phyloP scores from a whole-genome alignment of 148 eudicot genomes.

The Amaranthus hypochondriacus region DNA sequence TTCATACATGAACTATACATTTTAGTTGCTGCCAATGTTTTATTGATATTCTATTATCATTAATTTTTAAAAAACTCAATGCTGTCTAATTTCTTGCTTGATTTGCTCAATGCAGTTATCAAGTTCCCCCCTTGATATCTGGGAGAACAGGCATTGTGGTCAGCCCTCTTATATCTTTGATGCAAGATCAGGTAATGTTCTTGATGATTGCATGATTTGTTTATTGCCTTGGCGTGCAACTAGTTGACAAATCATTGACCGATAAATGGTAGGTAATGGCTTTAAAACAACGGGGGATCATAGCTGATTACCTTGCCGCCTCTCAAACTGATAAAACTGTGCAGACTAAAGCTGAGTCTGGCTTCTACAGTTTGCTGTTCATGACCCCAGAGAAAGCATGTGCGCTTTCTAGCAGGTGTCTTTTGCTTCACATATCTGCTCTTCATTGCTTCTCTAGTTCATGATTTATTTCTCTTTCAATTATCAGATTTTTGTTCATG shows the following conservation, averaged over 20 bases:
- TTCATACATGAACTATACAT: background rate
- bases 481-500: background rate
- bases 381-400: constrained; percentile 90
- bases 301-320: constrained; percentile 62
- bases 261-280: constrained; percentile 63
- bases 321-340: constrained; percentile 56
- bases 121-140: constrained; percentile 73
- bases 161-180: constrained; percentile 76
- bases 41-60: background rate
- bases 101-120: constrained; percentile 49
- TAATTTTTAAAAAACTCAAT: background rate
- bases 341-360: constrained; percentile 55
- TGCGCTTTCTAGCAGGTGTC: constrained; percentile 43
- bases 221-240: background rate
- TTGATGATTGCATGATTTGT: background rate
- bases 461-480: background rate
- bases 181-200: constrained; percentile 79
- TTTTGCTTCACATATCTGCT: background rate
- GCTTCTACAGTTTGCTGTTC: constrained; percentile 59
- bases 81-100: constrained; percentile 11
- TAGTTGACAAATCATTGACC: background rate
- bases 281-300: constrained; percentile 65
- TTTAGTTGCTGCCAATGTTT: background rate
- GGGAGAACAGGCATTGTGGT: constrained; percentile 65
- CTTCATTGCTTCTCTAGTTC: background rate